These are phyloP conservation scores for Arabidopsis lyrata DNA, from an alignment of 441 rosid species.

Conservation along the genomic window DNA sequence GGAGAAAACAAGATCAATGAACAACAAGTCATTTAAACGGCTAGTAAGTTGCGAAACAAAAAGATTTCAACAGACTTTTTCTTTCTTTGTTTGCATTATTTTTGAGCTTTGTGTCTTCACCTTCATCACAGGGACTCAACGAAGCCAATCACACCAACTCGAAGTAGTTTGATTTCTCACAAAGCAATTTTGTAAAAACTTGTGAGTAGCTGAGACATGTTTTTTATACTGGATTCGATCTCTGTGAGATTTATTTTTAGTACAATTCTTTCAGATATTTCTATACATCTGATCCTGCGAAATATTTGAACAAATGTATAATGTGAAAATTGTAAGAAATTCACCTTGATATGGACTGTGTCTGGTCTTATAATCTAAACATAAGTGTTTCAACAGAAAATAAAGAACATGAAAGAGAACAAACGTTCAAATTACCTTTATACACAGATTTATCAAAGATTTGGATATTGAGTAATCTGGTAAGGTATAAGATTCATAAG, in stretches of 20 bases:
- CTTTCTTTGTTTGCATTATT: background rate
- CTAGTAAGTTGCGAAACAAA: slow-evolving; percentile 61
- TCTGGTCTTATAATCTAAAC: background rate
- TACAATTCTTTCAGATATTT: slow-evolving; percentile 28
- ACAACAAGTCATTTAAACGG: slow-evolving; percentile 81
- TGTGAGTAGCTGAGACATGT: slow-evolving; percentile 31
- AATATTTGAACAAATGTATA: slow-evolving; percentile 31
- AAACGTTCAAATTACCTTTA: background rate
- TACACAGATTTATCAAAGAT: background rate
- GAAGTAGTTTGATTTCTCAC: slow-evolving; percentile 41
- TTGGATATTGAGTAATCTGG: background rate
- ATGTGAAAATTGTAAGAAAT: slow-evolving; percentile 7
- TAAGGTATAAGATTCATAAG: too few species aligned
- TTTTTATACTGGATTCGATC: slow-evolving; percentile 10
- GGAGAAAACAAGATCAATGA: slow-evolving; percentile 68
- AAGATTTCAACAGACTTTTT: too few species aligned
- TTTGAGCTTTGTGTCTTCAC: slow-evolving; percentile 27
- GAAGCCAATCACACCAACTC: slow-evolving; percentile 58
- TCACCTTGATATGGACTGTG: background rate
- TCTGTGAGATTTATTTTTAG: background rate
- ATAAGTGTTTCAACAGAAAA: background rate
- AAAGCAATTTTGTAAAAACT: slow-evolving; percentile 41
- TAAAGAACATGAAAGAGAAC: background rate
- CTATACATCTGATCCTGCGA: slow-evolving; percentile 4
- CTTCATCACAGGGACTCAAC: slow-evolving; percentile 63